Base-by-base conservation (phyloP, 768 basidiomycete genomes). In the Saitozyma sp. region DNA sequence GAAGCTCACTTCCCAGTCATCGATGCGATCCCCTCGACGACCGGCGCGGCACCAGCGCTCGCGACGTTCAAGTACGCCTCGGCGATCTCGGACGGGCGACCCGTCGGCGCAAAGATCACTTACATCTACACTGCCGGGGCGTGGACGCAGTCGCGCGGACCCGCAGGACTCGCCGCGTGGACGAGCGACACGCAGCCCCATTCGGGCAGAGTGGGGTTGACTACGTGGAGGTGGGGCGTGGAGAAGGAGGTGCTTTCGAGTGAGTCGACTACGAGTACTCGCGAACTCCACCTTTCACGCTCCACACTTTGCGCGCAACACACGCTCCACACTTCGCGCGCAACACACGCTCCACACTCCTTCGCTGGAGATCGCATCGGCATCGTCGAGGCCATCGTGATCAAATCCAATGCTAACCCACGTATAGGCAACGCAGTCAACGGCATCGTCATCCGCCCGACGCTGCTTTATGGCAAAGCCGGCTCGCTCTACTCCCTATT, bases 81-180 rank as follows among this genome's bases (percentile, higher is more conserved):
- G 1, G 11, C 52, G 9, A 50, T 61, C 17, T n/a, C 59, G 1
- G 61, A 61, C 17, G n/a, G 59, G 5, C 65, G 72, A 17, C 78
- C 80, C 1, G 39, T 66, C 0, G 66, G 68, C 45, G 75, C 82
- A 3, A 82, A 83, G 65, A 72, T 83, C 39, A 74, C 80, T 0
- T 84, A 81, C 69, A 82, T 84, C 63, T 82, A 82, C 67, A 81
- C 81, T 11, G 83, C 82, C 0, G 84, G 83, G 9, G 78, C 80
- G 0, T 84, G 83, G 83, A 78, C 82, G 9, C 80, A 83, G 63
- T 51, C 67, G 4, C 40, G 67, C 17, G 73, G 73, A 0, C 79
- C 80, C 20, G 81, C 83, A 8, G 73, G 73, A 1, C 50, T 72
- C 16, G 73, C 68, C 9, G 58, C 56, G 42, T 75, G 73, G 73